A percentile compares a stretch with the other conserved stretches of the same genome.
Evolutionary conservation across 257 asterid species (phyloP).

Genomic region (Catharanthus roseus): DNA sequence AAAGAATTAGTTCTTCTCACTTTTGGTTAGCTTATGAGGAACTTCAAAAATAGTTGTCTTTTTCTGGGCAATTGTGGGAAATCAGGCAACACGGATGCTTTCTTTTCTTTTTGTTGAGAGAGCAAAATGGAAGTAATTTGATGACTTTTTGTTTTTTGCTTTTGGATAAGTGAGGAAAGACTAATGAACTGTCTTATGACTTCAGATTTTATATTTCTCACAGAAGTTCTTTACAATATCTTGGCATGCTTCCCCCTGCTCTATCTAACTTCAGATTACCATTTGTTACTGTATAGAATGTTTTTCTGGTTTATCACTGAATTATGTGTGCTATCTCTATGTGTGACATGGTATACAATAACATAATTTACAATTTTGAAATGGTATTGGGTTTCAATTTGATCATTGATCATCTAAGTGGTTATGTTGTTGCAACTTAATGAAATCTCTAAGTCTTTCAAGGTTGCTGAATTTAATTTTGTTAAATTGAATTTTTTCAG

Average conservation of each 20-base stretch:
- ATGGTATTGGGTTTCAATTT: background rate
- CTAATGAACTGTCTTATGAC: background rate
- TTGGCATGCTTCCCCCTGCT: background rate
- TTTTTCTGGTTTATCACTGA: background rate
- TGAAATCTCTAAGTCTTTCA: background rate
- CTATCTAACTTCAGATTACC: background rate
- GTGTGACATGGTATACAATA: background rate
- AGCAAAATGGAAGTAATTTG: background rate
- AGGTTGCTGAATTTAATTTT: conserved; percentile 9
- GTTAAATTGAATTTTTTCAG: conserved; percentile 13
- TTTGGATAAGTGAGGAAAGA: background rate
- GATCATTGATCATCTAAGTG: background rate
- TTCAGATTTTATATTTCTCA: background rate
- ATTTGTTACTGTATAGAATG: background rate
- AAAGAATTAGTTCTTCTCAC: background rate
- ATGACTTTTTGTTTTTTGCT: background rate
- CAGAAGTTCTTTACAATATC: background rate
- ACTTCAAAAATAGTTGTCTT: background rate
- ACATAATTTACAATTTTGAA: background rate
- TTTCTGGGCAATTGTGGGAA: background rate
- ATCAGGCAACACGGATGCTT: background rate
- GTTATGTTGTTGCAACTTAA: background rate
- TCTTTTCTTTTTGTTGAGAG: too few species aligned
- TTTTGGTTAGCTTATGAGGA: background rate
- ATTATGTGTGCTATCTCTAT: background rate